A percentile compares a stretch with the other conserved stretches of the same genome.
Conservation (phyloP, 169 alveolate species). For the Plasmodium berghei region DNA sequence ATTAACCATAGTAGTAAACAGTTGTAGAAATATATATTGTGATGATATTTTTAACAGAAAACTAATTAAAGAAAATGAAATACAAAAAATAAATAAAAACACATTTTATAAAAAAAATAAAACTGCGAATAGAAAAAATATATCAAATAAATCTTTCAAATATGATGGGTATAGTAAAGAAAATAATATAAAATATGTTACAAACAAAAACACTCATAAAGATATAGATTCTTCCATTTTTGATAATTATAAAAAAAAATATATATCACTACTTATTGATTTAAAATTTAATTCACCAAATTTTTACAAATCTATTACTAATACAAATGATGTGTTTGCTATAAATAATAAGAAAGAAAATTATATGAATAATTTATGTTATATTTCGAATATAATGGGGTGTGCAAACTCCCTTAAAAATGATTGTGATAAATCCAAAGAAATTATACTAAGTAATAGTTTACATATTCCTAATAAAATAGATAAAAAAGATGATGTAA, state of each 20-base stretch:
- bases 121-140: not conserved
- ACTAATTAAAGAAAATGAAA: not conserved
- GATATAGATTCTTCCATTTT: not conserved
- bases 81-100: not conserved
- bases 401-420: not conserved
- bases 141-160: not conserved
- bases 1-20: slow-evolving; percentile 34
- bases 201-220: too few species aligned
- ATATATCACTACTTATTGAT: slow-evolving; percentile 14
- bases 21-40: slow-evolving; percentile 3
- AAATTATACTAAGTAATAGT: too few species aligned
- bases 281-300: slow-evolving; percentile 25
- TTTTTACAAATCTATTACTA: slow-evolving; percentile 30
- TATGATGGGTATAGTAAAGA: slow-evolving; percentile 4
- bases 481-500: too few species aligned
- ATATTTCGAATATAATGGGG: slow-evolving; percentile 8
- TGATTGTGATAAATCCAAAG: not conserved
- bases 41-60: not conserved
- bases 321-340: slow-evolving; percentile 9
- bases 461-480: too few species aligned
- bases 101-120: not conserved
- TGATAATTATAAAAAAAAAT: slow-evolving; percentile 17
- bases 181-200: not conserved
- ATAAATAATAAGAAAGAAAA: slow-evolving; percentile 9
- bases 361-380: slow-evolving; percentile 8